phyloP scores from a whole-genome alignment of 352 stramenopile genomes.

The Labyrinthula sp. region DNA sequence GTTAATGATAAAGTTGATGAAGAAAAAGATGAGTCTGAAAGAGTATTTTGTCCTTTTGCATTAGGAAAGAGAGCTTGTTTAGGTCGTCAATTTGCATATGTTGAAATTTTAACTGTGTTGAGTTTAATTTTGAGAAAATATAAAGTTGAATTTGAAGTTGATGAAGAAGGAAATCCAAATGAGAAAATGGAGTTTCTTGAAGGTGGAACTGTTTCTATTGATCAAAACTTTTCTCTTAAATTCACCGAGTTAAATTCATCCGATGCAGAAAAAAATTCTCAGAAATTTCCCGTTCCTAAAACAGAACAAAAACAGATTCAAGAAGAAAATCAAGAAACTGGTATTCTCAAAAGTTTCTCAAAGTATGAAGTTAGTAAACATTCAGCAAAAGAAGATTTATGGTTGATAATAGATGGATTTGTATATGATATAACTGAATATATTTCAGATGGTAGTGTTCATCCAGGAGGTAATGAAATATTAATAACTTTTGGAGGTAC shows the following conservation, averaged over 20 bases:
- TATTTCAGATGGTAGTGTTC: neutral
- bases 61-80: neutral
- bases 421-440: neutral
- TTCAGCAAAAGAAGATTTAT: neutral
- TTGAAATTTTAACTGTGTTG: neutral
- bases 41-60: conserved; percentile 2
- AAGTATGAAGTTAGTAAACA: neutral
- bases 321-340: neutral
- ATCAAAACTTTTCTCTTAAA: neutral
- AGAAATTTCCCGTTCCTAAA: neutral
- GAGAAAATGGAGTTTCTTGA: neutral
- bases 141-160: neutral
- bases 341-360: neutral
- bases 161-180: too few species aligned
- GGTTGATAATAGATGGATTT: neutral
- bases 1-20: neutral
- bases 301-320: neutral
- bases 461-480: neutral
- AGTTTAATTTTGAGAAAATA: neutral
- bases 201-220: neutral
- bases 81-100: conserved; percentile 1
- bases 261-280: neutral
- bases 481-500: neutral
- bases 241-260: too few species aligned
- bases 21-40: neutral